Percentiles rank a stretch among this genome's conserved stretches.
phyloP scores from a whole-genome alignment of 257 asterid genomes.

The Plantago major region DNA sequence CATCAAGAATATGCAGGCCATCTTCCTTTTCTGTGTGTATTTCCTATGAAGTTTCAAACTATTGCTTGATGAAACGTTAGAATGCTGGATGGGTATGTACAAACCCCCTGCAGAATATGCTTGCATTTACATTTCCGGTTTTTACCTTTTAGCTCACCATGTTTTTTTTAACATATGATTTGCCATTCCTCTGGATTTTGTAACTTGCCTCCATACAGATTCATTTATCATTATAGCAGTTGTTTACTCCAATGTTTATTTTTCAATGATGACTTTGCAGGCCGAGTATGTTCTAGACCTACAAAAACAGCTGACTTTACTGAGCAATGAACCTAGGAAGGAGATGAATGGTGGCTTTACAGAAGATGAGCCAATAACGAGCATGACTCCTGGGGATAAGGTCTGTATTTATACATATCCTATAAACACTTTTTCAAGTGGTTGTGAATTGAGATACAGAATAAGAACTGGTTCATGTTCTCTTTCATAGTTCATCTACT shows the following conservation, averaged over 20 bases:
- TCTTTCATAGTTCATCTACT: not conserved
- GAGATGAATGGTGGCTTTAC: conserved; percentile 60
- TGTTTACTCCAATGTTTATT: too few relatives aligned
- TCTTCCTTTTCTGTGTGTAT: too few relatives aligned
- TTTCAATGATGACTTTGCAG: conserved; percentile 29
- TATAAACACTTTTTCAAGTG: not conserved
- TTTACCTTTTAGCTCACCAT: too few relatives aligned
- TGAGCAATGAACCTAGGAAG: conserved; percentile 65
- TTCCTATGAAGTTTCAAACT: too few relatives aligned
- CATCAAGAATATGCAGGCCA: too few relatives aligned
- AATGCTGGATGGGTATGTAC: too few relatives aligned
- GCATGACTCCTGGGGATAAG: conserved; percentile 74
- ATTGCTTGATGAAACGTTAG: too few relatives aligned
- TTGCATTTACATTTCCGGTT: too few relatives aligned
- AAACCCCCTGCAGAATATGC: too few relatives aligned
- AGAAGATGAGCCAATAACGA: conserved; percentile 68
- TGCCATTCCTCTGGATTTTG: not conserved
- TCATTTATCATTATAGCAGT: not conserved
- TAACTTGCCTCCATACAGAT: not conserved
- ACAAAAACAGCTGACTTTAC: conserved; percentile 86
- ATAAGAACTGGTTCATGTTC: not conserved
- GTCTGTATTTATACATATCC: conserved; percentile 28
- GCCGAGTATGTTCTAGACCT: conserved; percentile 89
- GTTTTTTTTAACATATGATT: too few relatives aligned
- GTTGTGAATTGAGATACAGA: too few relatives aligned